Evolutionary conservation across 768 basidiomycete species (phyloP).

Genomic region (Leccinum ochraceum): DNA sequence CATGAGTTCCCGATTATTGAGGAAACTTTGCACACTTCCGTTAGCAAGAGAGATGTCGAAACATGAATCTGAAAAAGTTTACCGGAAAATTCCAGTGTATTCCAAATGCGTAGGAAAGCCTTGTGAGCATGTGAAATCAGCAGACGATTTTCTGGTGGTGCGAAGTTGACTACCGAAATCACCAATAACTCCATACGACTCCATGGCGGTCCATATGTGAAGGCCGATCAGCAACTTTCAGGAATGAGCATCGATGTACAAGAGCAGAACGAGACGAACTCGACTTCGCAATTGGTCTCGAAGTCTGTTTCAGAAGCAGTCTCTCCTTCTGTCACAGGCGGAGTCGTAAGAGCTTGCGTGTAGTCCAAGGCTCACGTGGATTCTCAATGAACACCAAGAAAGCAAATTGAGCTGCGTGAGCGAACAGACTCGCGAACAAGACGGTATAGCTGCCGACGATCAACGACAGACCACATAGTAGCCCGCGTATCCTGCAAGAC

Average conservation of each 20-base stretch:
- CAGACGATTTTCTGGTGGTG: neutral
- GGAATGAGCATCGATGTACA: conserved; percentile 9
- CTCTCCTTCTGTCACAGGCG: conserved; percentile 66
- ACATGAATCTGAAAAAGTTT: conserved; percentile 16
- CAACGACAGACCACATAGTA: conserved; percentile 91
- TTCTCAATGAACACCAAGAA: conserved; percentile 97
- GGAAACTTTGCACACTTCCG: conserved; percentile 52
- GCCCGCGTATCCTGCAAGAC: conserved; percentile 94
- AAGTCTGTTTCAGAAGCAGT: conserved; percentile 72
- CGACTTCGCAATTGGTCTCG: conserved; percentile 61
- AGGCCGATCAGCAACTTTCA: conserved; percentile 76
- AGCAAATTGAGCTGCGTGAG: conserved; percentile 94
- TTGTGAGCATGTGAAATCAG: conserved; percentile 40
- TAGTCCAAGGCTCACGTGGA: conserved; percentile 66
- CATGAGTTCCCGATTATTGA: conserved; percentile 96
- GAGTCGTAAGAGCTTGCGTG: conserved; percentile 43
- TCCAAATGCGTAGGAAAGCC: conserved; percentile 88
- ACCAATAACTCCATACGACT: conserved; percentile 26
- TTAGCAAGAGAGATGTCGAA: neutral
- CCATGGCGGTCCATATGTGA: conserved; percentile 89
- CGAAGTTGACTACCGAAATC: neutral
- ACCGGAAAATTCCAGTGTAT: conserved; percentile 98
- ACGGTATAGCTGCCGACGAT: conserved; percentile 88
- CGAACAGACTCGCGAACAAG: conserved; percentile 89
- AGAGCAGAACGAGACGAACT: conserved; percentile 35